Evolutionary conservation across 2,329 filamentous ascomycete species (phyloP).

Genomic region (Aphanoascus verrucosus): DNA sequence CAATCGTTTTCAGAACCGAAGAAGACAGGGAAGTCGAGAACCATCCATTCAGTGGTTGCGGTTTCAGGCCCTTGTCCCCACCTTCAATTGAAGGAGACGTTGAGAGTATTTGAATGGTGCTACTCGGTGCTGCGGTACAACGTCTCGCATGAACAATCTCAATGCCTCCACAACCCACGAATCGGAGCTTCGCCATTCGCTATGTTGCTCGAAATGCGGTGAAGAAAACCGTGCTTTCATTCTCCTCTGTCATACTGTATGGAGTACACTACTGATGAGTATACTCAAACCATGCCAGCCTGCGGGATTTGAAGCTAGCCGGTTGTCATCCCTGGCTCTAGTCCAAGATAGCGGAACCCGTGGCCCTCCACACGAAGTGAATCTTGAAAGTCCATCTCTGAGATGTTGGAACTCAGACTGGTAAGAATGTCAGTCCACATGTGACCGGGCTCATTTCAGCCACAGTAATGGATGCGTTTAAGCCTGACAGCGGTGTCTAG

Average conservation of each 20-base stretch:
- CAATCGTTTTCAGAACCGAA: not conserved
- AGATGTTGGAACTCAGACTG: not conserved
- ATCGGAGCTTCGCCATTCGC: not conserved
- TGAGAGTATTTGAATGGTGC: not conserved
- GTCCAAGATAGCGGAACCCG: not conserved
- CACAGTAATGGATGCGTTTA: not conserved
- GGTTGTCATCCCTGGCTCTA: not conserved
- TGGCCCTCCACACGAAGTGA: not conserved
- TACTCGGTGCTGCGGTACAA: no score
- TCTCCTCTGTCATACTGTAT: not conserved
- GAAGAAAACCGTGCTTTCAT: not conserved
- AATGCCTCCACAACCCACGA: not conserved
- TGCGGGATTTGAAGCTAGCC: not conserved
- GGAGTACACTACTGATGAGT: no score
- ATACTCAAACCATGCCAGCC: not conserved
- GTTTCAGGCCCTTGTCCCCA: not conserved
- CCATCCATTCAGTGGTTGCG: not conserved
- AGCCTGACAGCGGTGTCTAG: no score
- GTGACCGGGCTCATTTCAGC: not conserved
- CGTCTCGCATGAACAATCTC: not conserved
- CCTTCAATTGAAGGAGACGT: not conserved
- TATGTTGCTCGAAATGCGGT: conserved; percentile 3
- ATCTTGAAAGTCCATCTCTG: no score
- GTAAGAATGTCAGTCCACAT: no score
- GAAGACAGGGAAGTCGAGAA: not conserved